Percentiles rank a stretch among this genome's conserved stretches.
Evolutionary conservation across 2,329 filamentous ascomycete species (phyloP).

Genomic region (Laburnicola sp.): DNA sequence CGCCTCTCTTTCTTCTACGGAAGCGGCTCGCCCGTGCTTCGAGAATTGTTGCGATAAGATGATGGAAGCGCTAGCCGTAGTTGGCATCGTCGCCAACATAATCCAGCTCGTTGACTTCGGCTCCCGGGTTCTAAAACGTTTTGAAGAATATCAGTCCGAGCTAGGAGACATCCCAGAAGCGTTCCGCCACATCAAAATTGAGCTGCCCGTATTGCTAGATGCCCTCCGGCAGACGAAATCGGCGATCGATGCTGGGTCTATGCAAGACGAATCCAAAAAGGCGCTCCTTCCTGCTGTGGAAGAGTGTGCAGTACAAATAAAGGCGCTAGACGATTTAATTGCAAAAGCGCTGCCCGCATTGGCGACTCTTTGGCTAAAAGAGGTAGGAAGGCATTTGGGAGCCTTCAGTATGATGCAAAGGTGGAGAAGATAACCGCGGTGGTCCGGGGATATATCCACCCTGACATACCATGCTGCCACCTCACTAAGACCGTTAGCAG

Average conservation of each 20-base stretch:
- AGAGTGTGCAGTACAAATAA: constrained; percentile 10
- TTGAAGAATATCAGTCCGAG: constrained; percentile 10
- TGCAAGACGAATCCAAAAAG: constrained; percentile 7
- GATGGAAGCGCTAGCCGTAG: constrained; percentile 12
- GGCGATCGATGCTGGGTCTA: constrained; percentile 1
- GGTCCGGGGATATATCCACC: constrained; percentile 11
- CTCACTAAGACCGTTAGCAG: neutral
- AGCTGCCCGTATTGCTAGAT: constrained; percentile 16
- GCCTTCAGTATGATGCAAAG: constrained; percentile 15
- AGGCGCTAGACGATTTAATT: constrained; percentile 12
- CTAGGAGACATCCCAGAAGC: constrained; percentile 9
- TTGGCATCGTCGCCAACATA: constrained; percentile 12
- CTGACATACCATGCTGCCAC: constrained; percentile 12
- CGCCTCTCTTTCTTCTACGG: neutral
- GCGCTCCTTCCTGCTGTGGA: constrained; percentile 12
- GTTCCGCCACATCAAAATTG: constrained; percentile 26
- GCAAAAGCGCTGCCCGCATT: constrained; percentile 8
- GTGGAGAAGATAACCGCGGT: constrained; percentile 13
- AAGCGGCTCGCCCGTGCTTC: neutral
- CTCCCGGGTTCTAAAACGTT: constrained; percentile 7
- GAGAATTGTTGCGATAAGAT: constrained; percentile 6
- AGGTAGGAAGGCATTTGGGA: constrained; percentile 14
- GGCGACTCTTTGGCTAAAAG: constrained; percentile 9
- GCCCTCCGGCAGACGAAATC: constrained; percentile 11
- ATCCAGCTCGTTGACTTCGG: constrained; percentile 11